These are phyloP conservation scores for Penicillium fimorum DNA, from an alignment of 495 filamentous ascomycete genomes.

Conservation along the genomic window DNA sequence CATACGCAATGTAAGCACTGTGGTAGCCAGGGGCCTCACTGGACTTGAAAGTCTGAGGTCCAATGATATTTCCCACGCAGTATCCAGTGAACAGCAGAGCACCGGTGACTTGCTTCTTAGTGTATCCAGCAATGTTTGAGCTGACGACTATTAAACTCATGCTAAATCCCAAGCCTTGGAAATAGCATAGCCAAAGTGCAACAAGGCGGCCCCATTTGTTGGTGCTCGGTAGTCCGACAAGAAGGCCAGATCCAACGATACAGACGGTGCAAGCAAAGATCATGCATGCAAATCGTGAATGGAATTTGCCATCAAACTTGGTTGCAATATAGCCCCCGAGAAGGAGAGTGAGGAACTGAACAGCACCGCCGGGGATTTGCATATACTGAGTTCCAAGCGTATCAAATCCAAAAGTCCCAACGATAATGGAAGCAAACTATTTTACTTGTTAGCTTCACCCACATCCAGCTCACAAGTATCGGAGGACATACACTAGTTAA, in stretches of 20 bases:
- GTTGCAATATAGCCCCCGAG: conserved; percentile 38
- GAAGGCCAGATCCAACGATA: conserved; percentile 55
- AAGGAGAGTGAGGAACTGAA: conserved; percentile 39
- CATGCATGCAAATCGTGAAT: conserved; percentile 33
- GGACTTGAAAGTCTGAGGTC: conserved; percentile 53
- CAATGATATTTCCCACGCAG: conserved; percentile 45
- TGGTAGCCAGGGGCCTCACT: conserved; percentile 53
- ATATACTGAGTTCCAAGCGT: conserved; percentile 55
- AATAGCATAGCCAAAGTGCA: conserved; percentile 56
- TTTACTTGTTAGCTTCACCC: not conserved
- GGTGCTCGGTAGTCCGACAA: conserved; percentile 47
- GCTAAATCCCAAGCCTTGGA: conserved; percentile 45
- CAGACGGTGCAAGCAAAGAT: conserved; percentile 51
- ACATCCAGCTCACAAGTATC: not conserved
- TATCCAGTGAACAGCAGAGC: conserved; percentile 48
- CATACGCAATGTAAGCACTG: conserved; percentile 53
- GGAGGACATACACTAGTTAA: conserved; percentile 37
- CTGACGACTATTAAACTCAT: conserved; percentile 47
- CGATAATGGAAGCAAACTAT: conserved; percentile 48
- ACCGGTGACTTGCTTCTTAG: conserved; percentile 55
- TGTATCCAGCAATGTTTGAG: conserved; percentile 55
- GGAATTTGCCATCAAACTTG: conserved; percentile 37
- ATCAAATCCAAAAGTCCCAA: conserved; percentile 53
- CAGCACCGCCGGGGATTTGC: conserved; percentile 50
- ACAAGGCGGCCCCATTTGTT: conserved; percentile 56